Evolutionary conservation across 2,329 filamentous ascomycete genomes (phyloP).

Genomic region (Tolypocladium cylindrosporum): DNA sequence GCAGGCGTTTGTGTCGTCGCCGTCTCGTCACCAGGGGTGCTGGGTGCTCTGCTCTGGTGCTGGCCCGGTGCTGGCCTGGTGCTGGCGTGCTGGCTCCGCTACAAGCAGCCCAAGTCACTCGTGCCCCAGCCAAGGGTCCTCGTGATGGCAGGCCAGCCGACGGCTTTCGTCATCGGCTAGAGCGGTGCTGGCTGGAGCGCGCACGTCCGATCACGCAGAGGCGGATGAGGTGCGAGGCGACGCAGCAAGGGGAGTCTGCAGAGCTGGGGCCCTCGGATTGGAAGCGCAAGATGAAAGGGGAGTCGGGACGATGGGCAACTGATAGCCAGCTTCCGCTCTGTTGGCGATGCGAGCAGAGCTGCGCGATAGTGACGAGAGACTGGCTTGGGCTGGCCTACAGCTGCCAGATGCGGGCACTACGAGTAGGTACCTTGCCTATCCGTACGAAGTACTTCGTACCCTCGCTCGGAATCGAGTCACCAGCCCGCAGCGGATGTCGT

Average conservation of each 20-base stretch:
- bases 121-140: background rate
- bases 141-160: background rate
- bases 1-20: background rate
- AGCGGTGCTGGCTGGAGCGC: background rate
- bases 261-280: background rate
- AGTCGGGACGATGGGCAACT: background rate
- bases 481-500: background rate
- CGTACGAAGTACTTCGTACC: background rate
- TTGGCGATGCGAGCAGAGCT: background rate
- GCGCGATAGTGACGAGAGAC: background rate
- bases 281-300: background rate
- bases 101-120: background rate
- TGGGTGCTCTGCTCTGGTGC: background rate
- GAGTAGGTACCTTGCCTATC: background rate
- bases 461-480: background rate
- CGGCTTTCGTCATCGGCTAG: background rate
- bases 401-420: background rate
- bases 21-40: background rate
- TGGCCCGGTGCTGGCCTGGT: background rate
- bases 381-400: background rate
- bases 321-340: background rate
- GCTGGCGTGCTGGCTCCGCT: background rate
- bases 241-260: background rate
- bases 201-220: background rate
- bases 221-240: background rate